Percentiles rank a stretch among this genome's conserved stretches.
These are phyloP conservation scores for Rhodotorula sp. DNA, from an alignment of 1,284 basidiomycete species.

Conservation along the genomic window DNA sequence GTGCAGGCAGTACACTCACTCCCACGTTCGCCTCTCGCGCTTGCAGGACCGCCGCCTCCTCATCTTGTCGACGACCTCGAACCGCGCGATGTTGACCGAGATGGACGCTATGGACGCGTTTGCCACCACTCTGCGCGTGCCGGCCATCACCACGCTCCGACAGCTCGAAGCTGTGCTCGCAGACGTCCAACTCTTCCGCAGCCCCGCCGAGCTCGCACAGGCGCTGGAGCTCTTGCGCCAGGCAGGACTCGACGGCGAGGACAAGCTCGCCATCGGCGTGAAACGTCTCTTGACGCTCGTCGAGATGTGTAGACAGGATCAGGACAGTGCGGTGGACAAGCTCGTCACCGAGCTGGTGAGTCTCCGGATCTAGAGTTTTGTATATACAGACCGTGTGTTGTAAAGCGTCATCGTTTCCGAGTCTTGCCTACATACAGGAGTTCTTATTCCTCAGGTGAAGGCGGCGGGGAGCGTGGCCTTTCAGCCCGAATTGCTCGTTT, in stretches of 20 bases:
- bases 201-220: constrained; percentile 62
- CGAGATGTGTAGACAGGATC: constrained; percentile 92
- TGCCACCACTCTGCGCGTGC: constrained; percentile 82
- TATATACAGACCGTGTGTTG: not conserved
- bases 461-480: too few species aligned
- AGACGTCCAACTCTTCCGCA: constrained; percentile 77
- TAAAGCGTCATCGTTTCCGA: not conserved
- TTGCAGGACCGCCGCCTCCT: constrained; percentile 81
- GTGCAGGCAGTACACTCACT: not conserved
- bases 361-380: not conserved
- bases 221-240: not conserved
- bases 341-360: constrained; percentile 43
- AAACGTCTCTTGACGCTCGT: constrained; percentile 89
- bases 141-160: constrained; percentile 71
- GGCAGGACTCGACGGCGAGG: constrained; percentile 4
- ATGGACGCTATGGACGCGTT: constrained; percentile 87
- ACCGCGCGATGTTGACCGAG: constrained; percentile 81
- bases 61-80: constrained; percentile 88
- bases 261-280: constrained; percentile 63
- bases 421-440: not conserved
- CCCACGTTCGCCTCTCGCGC: not conserved
- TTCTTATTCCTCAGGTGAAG: not conserved
- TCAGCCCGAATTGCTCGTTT: not conserved
- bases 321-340: constrained; percentile 50
- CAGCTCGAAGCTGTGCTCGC: constrained; percentile 75